Evolutionary conservation across 805 yeast species (phyloP), one percentile per base, ranked within the genome.

Genomic region (Spathaspora passalidarum): DNA sequence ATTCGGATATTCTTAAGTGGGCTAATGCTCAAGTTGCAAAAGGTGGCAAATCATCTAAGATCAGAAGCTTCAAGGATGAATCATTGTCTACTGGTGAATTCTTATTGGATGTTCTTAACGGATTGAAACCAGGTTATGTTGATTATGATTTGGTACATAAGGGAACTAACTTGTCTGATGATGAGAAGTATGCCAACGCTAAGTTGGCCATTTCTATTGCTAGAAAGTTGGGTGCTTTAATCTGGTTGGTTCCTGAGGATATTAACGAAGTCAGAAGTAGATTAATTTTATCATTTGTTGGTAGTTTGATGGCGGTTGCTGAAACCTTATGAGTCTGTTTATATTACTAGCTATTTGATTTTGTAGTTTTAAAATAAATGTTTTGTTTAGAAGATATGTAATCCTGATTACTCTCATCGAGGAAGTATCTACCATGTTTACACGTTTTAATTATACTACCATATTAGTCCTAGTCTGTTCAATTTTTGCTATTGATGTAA

Each of bases 211-310:
- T 94, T 63, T 94, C 98, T 2, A 94, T 94, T 60, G 99, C 99
- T 29, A 86, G 99, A 79, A 94, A 94, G 69, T 73, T 94, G 56
- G 99, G 99, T 51, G 99, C 97, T 35, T 81, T 94, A 63, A 94
- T 94, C 60, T 94, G 97, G 97, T 78, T 94, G 56, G 97, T 94
- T n/a, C 99, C 99, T n/a, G 99, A 94, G 68, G 99, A 94, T 72
- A 94, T 94, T 60, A 87, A 84, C 59, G 98, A 92, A 72, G 97
- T 94, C 38, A 86, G 98, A 69, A 79, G 96, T 38, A 82, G 98
- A 66, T 82, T 94, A 72, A 87, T 94, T 47, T 79, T 90, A 64
- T 90, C 98, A 1, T 94, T 94, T 65, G 88, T 94, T 50, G 99
- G 97, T 44, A 88, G 97, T 42, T 80, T 94, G 67, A 94, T 94